phyloP scores from a whole-genome alignment of 2,329 filamentous ascomycete species.

The Aspergillus costaricaensis region DNA sequence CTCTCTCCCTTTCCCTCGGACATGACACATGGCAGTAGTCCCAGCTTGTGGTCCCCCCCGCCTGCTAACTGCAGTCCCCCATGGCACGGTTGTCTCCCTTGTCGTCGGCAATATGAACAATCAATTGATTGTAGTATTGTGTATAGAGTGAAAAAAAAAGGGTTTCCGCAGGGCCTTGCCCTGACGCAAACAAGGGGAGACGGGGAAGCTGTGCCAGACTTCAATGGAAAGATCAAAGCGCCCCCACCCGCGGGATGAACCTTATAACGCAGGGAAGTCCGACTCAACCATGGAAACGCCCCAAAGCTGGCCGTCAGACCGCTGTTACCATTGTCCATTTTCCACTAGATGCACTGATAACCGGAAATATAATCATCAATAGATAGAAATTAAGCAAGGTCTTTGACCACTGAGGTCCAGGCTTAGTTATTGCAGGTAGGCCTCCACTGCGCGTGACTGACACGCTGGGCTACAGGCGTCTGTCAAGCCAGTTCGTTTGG shows the following conservation, averaged over 20 bases:
- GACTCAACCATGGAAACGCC: conserved; percentile 1
- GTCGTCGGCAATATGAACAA: background rate
- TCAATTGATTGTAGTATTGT: background rate
- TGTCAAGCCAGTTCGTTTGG: too few relatives aligned
- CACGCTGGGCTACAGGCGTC: too few relatives aligned
- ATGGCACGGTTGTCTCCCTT: background rate
- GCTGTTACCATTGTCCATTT: background rate
- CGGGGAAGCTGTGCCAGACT: background rate
- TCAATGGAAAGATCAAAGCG: background rate
- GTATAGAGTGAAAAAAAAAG: background rate
- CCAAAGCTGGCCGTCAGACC: background rate
- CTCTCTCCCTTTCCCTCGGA: background rate
- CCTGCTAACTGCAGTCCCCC: background rate
- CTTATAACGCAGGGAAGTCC: conserved; percentile 4
- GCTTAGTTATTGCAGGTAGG: too few relatives aligned
- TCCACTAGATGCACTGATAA: background rate
- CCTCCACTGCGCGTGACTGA: too few relatives aligned
- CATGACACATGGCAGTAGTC: background rate
- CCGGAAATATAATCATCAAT: background rate
- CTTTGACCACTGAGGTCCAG: too few relatives aligned
- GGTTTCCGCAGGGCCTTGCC: background rate
- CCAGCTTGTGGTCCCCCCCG: background rate
- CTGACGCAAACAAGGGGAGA: background rate
- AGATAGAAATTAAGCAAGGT: background rate
- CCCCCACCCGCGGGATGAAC: conserved; percentile 10